A percentile compares a stretch with the other conserved stretches of the same genome.
Evolutionary conservation across 768 basidiomycete species (phyloP).

Genomic region (Psilocybe cubensis): DNA sequence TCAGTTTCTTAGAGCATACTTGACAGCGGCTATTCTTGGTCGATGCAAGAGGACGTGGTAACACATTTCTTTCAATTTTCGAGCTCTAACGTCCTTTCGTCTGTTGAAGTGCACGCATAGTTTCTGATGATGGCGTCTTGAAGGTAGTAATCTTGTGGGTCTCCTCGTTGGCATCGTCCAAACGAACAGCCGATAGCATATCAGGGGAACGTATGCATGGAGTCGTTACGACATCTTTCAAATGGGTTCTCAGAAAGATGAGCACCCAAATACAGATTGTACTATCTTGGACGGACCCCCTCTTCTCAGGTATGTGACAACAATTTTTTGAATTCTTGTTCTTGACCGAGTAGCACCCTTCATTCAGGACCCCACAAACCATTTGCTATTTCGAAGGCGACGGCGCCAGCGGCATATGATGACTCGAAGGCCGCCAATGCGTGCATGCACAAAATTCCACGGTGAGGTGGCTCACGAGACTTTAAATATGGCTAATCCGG

Average conservation of each 20-base stretch:
- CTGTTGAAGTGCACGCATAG: too few relatives aligned
- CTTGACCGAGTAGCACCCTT: neutral
- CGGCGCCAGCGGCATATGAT: too few relatives aligned
- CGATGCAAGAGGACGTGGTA: too few relatives aligned
- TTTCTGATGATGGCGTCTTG: too few relatives aligned
- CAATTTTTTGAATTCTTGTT: neutral
- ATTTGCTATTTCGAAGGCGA: neutral
- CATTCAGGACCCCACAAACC: neutral
- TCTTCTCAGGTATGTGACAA: conserved; percentile 1
- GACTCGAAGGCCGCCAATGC: neutral
- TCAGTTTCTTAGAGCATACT: neutral
- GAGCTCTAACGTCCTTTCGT: too few relatives aligned
- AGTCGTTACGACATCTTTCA: neutral
- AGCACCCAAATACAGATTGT: neutral
- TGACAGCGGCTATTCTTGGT: neutral
- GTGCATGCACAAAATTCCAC: neutral
- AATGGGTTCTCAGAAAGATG: neutral
- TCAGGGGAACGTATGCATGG: neutral
- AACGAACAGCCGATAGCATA: too few relatives aligned
- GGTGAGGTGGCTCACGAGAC: neutral
- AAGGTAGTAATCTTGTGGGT: too few relatives aligned
- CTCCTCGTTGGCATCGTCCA: too few relatives aligned
- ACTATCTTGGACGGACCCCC: conserved; percentile 2
- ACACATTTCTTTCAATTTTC: too few relatives aligned
- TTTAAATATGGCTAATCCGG: neutral